Conservation (phyloP, 768 basidiomycete species). For the Clitopilus hobsonii region DNA sequence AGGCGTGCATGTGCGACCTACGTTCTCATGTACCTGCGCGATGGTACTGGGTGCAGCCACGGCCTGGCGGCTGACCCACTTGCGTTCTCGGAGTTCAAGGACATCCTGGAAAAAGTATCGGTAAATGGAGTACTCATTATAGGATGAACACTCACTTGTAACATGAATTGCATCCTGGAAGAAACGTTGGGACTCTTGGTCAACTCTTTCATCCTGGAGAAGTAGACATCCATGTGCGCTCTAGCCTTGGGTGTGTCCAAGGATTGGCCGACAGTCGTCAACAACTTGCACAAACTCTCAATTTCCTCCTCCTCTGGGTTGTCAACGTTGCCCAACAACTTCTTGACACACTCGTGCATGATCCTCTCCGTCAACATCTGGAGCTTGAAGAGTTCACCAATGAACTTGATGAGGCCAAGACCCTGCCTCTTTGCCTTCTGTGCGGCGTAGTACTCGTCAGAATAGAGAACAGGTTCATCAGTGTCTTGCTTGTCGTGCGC, state of each 20-base stretch:
- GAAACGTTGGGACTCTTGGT: constrained; percentile 69
- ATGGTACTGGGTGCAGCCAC: constrained; percentile 82
- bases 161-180: constrained; percentile 92
- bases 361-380: constrained; percentile 97
- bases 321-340: constrained; percentile 87
- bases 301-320: constrained; percentile 98
- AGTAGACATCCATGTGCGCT: constrained; percentile 90
- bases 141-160: constrained; percentile 58
- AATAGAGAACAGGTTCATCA: constrained; percentile 77
- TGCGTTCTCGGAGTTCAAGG: constrained; percentile 79
- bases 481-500: constrained; percentile 49
- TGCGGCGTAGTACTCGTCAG: constrained; percentile 93
- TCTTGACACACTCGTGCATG: constrained; percentile 98
- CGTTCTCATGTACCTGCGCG: constrained; percentile 82
- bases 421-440: constrained; percentile 97
- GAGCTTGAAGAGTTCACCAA: constrained; percentile 98
- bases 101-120: constrained; percentile 63
- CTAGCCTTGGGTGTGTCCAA: constrained; percentile 81
- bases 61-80: constrained; percentile 71
- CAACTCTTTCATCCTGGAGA: constrained; percentile 84
- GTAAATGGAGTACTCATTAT: constrained; percentile 1
- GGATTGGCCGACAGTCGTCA: constrained; percentile 81
- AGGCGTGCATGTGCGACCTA: constrained; percentile 32
- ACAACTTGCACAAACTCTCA: constrained; percentile 89
- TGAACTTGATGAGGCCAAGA: constrained; percentile 95